Conservation (phyloP, 352 stramenopile genomes). For the Phytophthora fragariaefolia region DNA sequence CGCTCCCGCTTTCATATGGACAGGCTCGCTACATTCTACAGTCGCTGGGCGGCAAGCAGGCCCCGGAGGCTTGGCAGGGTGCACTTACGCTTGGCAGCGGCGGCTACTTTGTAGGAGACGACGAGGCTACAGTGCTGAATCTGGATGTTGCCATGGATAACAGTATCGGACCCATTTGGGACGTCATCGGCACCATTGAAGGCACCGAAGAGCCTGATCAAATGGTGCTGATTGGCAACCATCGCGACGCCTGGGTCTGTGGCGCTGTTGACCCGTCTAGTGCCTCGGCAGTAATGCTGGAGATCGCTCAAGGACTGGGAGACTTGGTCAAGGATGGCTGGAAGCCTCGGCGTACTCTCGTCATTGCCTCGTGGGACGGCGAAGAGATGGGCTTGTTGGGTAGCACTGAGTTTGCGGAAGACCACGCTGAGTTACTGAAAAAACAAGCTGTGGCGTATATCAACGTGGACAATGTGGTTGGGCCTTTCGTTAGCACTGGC, state of each 20-base stretch:
- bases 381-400: slow-evolving; percentile 83
- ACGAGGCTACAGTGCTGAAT: slow-evolving; percentile 62
- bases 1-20: slow-evolving; percentile 80
- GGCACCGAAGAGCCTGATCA: slow-evolving; percentile 62
- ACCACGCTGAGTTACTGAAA: slow-evolving; percentile 54
- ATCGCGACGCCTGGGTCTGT: slow-evolving; percentile 91
- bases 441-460: slow-evolving; percentile 73
- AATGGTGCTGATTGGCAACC: slow-evolving; percentile 89
- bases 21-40: slow-evolving; percentile 83
- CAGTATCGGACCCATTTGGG: slow-evolving; percentile 66
- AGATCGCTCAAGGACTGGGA: slow-evolving; percentile 81
- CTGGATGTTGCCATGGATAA: slow-evolving; percentile 84
- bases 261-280: slow-evolving; percentile 66
- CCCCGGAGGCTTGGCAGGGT: slow-evolving; percentile 65
- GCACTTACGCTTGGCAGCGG: slow-evolving; percentile 54
- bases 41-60: slow-evolving; percentile 63
- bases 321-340: slow-evolving; percentile 70
- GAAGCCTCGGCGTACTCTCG: slow-evolving; percentile 80
- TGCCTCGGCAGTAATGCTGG: slow-evolving; percentile 79
- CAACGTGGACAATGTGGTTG: slow-evolving; percentile 84
- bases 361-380: slow-evolving; percentile 86
- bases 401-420: slow-evolving; percentile 72
- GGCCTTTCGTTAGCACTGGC: slow-evolving; percentile 48
- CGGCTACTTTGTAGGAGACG: slow-evolving; percentile 79
- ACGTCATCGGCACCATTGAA: slow-evolving; percentile 63